Evolutionary conservation across 306 rosid species (phyloP), one percentile per base, ranked within the genome.

Genomic region (Phaseolus lunatus): DNA sequence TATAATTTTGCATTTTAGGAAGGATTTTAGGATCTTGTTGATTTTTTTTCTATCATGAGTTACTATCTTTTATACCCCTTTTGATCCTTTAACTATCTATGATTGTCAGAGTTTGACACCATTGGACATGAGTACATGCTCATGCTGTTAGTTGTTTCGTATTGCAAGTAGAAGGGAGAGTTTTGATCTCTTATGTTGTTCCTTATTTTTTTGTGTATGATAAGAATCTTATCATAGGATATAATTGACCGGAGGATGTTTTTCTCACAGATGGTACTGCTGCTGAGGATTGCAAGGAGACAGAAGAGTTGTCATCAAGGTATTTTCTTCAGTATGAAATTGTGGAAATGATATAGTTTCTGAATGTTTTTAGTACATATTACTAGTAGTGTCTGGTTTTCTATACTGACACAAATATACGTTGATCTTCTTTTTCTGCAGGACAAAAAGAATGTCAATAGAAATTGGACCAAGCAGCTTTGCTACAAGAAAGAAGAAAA

Each of bases 401-500:
- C 24, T 49, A 26, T 27, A 45, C 39, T 65, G 41, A 20, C 27
- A 61, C 15, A 37, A 26, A 7, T 47, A 33, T 66, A 20, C 48
- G 61, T 20, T 83, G 50, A 26, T 78, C 59, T 67, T 73, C 39
- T 66, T 44, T 67, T 49, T 56, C 64, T 85, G 80, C 88, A 94
- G 98, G 78, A 81, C 95, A 15, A 94, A 94, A 81, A 90, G 98
- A 86, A 88, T 88, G 89, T 85, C 98, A 22, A 82, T 84, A 41
- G 97, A 89, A 86, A 83, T 94, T 67, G 97, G 96, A 82, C 98
- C 95, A 3, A 85, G 97, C 86, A 90, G 94, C 86, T 89, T 85
- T 87, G 97, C 97, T 39, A 86, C 97, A 19, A 90, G 97, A 81
- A 92, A 95, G 90, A 94, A 94, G 89, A 95, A 92, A 86, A 85